A percentile compares a stretch with the other conserved stretches of the same genome.
Conservation (phyloP, 2,329 filamentous ascomycete genomes). For the Clonostachys rhizophaga region DNA sequence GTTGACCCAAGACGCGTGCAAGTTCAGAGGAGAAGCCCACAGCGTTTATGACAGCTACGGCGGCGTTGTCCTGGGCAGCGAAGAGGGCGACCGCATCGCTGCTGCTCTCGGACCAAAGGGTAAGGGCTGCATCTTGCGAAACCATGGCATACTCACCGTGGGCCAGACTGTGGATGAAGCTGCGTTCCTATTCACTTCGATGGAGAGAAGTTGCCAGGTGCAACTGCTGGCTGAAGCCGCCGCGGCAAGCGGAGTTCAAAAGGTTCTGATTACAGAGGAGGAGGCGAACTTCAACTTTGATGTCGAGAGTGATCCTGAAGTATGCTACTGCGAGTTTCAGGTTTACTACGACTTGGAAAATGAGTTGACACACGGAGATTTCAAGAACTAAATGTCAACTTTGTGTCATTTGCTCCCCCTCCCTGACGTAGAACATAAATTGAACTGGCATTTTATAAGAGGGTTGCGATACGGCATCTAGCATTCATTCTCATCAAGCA, state of each 20-base stretch:
- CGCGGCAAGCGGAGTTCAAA: slow-evolving; percentile 16
- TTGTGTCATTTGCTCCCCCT: no score
- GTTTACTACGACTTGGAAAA: neutral
- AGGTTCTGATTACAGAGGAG: slow-evolving; percentile 30
- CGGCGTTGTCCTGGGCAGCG: slow-evolving; percentile 45
- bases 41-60: slow-evolving; percentile 28
- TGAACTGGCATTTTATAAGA: no score
- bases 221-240: slow-evolving; percentile 66
- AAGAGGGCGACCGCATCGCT: slow-evolving; percentile 61
- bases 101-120: slow-evolving; percentile 50
- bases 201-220: slow-evolving; percentile 64
- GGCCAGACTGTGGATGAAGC: slow-evolving; percentile 68
- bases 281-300: slow-evolving; percentile 27
- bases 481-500: no score
- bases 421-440: no score
- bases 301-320: neutral
- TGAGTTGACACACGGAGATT: neutral
- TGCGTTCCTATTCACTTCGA: slow-evolving; percentile 60
- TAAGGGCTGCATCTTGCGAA: slow-evolving; percentile 60
- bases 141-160: slow-evolving; percentile 66
- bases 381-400: neutral
- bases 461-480: no score
- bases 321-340: neutral
- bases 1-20: slow-evolving; percentile 61
- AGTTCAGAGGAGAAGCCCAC: slow-evolving; percentile 52